Evolutionary conservation across 345 rosid species (phyloP), one percentile per base, ranked within the genome.

Genomic region (Geranium brycei): DNA sequence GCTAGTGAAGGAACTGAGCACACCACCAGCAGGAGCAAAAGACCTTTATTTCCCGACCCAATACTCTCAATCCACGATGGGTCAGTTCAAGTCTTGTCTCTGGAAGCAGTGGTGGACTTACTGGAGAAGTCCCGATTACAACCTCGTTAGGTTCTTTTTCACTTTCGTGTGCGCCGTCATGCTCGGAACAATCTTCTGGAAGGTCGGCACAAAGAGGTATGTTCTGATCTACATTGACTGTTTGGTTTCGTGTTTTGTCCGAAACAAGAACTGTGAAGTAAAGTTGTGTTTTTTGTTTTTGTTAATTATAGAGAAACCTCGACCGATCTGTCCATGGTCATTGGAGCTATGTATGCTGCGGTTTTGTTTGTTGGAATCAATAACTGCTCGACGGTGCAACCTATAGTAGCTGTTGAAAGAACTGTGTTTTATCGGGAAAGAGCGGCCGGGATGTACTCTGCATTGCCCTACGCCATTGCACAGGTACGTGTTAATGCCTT

Each of bases 41-140:
- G 82, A 82, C 60, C 72, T 82, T 10, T 64, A 69, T 62, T 82
- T 82, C 71, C 56, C 76, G 0, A 73, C 79, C 4, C 76, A 64
- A 38, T 82, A 67, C 62, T 79, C 86, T 3, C 75, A 76, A 41
- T 66, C 83, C 12, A 30, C 69, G 6, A 75, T 74, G 78, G 80
- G 79, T n/a, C 87, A 82, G 57, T 76, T 78, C 72, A 76, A 73
- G 55, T 78, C 87, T 57, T 77, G 83, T 63, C 56, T 82, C 4
- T 82, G 87, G 87, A 82, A 82, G 64, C 83, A 79, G 32, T 71
- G 79, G 80, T 82, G 80, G 83, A 77, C 83, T 55, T 82, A 82
- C 67, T 75, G 86, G 86, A 80, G 86, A 72, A 74, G 79, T 63
- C 82, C 83, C 17, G 80, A 76, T 58, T 82, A 75, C 62, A 82